phyloP scores from a whole-genome alignment of 192 early-diverging fungal species.

The Martensiomyces pterosporus region DNA sequence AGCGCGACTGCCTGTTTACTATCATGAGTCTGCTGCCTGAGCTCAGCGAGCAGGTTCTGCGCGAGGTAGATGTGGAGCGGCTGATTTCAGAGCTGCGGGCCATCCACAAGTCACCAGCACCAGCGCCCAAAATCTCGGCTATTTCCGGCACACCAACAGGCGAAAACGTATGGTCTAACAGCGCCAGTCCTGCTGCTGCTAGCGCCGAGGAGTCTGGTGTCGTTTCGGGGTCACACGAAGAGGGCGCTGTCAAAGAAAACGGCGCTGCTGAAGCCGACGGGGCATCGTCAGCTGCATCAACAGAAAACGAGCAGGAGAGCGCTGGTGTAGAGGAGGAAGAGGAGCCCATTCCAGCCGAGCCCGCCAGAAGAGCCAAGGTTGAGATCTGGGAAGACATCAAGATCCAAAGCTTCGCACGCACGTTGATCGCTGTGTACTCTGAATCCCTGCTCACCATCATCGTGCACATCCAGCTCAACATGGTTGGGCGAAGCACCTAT shows the following conservation, averaged over 20 bases:
- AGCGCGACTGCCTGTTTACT: slow-evolving; percentile 84
- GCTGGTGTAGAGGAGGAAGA: not conserved
- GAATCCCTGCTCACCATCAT: slow-evolving; percentile 81
- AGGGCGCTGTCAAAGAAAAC: not conserved
- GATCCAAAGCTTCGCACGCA: slow-evolving; percentile 81
- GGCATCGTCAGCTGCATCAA: not conserved
- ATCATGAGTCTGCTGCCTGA: slow-evolving; percentile 80
- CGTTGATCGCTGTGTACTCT: slow-evolving; percentile 79
- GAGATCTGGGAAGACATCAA: slow-evolving; percentile 91
- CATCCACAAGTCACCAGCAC: slow-evolving; percentile 18
- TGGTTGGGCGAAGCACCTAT: slow-evolving; percentile 89
- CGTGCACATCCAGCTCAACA: slow-evolving; percentile 83
- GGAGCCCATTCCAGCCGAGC: not conserved
- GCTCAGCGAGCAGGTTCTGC: slow-evolving; percentile 71
- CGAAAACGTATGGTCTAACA: slow-evolving; percentile 17
- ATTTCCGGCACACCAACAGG: not conserved
- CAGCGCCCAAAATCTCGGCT: not conserved
- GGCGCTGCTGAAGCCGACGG: not conserved
- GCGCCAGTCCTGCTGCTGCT: not conserved
- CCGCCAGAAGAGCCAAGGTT: slow-evolving; percentile 53
- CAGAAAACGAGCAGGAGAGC: not conserved
- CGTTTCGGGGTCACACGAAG: no score
- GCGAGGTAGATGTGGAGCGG: slow-evolving; percentile 74
- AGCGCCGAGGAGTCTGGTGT: not conserved
- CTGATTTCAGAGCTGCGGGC: slow-evolving; percentile 49